Percentiles rank a stretch among this genome's conserved stretches.
Conservation (phyloP, 129 eudicot genomes). For the Tanacetum coccineum region DNA sequence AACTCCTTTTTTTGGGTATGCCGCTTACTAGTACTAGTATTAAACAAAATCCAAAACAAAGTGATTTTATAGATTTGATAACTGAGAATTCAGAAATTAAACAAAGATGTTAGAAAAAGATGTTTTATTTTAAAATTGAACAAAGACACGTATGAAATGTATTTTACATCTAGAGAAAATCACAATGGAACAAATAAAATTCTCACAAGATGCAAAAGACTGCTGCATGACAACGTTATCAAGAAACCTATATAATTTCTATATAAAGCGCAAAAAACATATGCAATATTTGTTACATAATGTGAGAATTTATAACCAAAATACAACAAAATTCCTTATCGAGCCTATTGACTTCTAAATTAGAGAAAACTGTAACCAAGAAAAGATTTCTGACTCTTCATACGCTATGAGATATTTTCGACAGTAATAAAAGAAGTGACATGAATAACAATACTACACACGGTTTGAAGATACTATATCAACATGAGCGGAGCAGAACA, state of each 20-base stretch:
- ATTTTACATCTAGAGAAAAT: too few species aligned
- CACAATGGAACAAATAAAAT: too few species aligned
- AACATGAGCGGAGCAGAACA: constrained; percentile 65
- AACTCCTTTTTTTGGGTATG: too few species aligned
- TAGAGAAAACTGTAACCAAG: neutral
- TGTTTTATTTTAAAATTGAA: too few species aligned
- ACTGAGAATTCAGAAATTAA: too few species aligned
- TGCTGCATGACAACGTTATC: neutral
- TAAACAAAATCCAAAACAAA: too few species aligned
- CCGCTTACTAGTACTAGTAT: too few species aligned
- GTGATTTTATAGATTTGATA: too few species aligned
- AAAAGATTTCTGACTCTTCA: constrained; percentile 3
- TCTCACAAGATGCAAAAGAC: neutral
- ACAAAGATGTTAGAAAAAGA: too few species aligned
- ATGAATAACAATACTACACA: constrained; percentile 26
- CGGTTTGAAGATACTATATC: constrained; percentile 30
- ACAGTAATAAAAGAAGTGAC: constrained; percentile 14
- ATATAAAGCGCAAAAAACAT: neutral
- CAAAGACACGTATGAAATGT: too few species aligned
- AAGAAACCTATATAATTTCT: neutral
- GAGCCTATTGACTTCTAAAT: constrained; percentile 19
- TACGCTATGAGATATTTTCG: constrained; percentile 6
- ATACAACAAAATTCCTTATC: constrained; percentile 44
- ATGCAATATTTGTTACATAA: constrained; percentile 27
- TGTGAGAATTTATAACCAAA: constrained; percentile 18